A percentile compares a stretch with the other conserved stretches of the same genome.
Conservation (phyloP, 2,329 filamentous ascomycete genomes). For the Chaetomium sp. region DNA sequence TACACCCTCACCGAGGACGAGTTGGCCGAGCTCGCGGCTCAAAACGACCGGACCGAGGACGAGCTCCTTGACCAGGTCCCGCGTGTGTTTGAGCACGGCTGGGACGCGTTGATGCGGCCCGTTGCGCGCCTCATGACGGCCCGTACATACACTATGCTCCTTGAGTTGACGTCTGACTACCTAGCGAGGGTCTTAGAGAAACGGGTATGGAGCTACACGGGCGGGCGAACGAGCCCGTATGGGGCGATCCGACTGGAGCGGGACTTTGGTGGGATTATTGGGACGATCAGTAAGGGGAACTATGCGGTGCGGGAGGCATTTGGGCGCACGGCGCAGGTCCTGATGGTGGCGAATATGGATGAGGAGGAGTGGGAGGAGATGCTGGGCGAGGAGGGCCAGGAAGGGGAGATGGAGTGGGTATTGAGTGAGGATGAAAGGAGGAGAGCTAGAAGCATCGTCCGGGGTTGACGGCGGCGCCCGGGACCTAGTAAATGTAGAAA, state of each 20-base stretch:
- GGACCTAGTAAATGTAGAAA: conserved; percentile 8
- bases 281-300: conserved; percentile 59
- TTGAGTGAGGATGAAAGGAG: conserved; percentile 66
- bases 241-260: conserved; percentile 79
- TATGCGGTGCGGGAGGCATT: conserved; percentile 77
- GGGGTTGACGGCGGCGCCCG: conserved; percentile 5
- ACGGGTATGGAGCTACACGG: conserved; percentile 69
- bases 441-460: conserved; percentile 63
- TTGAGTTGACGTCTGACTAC: conserved; percentile 66
- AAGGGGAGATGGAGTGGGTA: conserved; percentile 65
- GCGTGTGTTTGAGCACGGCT: conserved; percentile 74
- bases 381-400: conserved; percentile 36
- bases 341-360: conserved; percentile 88
- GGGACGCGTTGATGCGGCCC: conserved; percentile 79
- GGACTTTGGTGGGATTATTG: conserved; percentile 71
- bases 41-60: conserved; percentile 48
- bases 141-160: conserved; percentile 66
- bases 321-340: conserved; percentile 68
- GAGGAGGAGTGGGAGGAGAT: conserved; percentile 91
- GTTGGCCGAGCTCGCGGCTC: conserved; percentile 47
- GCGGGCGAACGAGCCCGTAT: conserved; percentile 68
- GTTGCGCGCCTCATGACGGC: conserved; percentile 78
- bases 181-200: conserved; percentile 79
- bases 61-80: conserved; percentile 61
- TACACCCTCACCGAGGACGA: conserved; percentile 66